phyloP scores from a whole-genome alignment of 2,329 filamentous ascomycete species.

The Orbilia brochopaga region DNA sequence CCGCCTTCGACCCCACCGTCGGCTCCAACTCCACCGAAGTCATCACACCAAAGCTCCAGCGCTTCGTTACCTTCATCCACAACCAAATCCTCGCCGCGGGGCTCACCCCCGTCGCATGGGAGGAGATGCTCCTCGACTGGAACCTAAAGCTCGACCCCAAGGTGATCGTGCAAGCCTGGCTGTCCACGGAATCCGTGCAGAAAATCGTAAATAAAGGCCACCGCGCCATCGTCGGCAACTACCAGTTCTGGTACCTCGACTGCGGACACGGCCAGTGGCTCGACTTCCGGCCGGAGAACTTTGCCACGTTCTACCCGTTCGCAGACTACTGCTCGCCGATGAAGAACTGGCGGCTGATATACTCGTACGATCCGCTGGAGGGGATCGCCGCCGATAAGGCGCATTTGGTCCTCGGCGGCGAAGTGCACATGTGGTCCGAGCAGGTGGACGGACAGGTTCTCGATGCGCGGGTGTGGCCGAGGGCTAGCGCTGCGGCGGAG shows the following conservation, averaged over 20 bases:
- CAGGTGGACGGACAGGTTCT: slow-evolving; percentile 76
- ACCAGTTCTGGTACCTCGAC: slow-evolving; percentile 82
- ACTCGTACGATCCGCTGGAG: slow-evolving; percentile 75
- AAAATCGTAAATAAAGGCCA: slow-evolving; percentile 68
- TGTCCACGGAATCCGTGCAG: slow-evolving; percentile 68
- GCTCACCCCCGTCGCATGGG: slow-evolving; percentile 80
- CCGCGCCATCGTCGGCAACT: slow-evolving; percentile 76
- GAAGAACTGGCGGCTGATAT: slow-evolving; percentile 81
- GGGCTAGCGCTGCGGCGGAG: slow-evolving; percentile 75
- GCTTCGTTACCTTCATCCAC: slow-evolving; percentile 75
- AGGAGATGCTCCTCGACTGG: slow-evolving; percentile 82
- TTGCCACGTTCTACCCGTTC: slow-evolving; percentile 72
- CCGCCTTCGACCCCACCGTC: slow-evolving; percentile 75
- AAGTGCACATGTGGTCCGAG: slow-evolving; percentile 82
- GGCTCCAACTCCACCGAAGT: slow-evolving; percentile 69
- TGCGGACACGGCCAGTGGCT: slow-evolving; percentile 82
- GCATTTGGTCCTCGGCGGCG: slow-evolving; percentile 77
- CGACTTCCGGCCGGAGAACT: slow-evolving; percentile 67
- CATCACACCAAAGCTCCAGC: slow-evolving; percentile 76
- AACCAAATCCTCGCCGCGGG: slow-evolving; percentile 68
- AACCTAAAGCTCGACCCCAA: slow-evolving; percentile 74
- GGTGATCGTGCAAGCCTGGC: slow-evolving; percentile 80
- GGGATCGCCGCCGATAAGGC: slow-evolving; percentile 68
- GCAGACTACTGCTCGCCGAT: slow-evolving; percentile 78
- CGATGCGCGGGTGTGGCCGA: slow-evolving; percentile 78